A percentile compares a stretch with the other conserved stretches of the same genome.
phyloP scores from a whole-genome alignment of 768 basidiomycete species.

The Hydnomerulius pinastri region DNA sequence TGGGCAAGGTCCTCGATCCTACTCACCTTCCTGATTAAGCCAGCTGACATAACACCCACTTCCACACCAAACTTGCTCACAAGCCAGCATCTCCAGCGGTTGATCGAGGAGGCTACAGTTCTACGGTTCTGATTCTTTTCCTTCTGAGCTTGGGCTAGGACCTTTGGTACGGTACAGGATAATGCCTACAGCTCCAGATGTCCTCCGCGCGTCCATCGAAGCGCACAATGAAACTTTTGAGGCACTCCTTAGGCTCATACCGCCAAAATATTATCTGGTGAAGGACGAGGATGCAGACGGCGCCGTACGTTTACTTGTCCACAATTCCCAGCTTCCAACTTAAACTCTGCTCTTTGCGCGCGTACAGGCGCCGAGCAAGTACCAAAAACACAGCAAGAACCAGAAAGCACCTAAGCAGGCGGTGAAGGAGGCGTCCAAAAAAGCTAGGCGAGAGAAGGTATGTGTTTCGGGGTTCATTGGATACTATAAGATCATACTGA shows the following conservation, averaged over 20 bases:
- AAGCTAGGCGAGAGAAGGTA: constrained; percentile 87
- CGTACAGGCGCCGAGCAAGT: constrained; percentile 54
- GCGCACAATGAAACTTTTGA: constrained; percentile 88
- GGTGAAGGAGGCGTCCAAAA: constrained; percentile 85
- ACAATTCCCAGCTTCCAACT: background rate
- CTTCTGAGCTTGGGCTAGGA: too few species aligned
- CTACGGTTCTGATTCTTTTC: background rate
- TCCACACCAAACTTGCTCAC: too few species aligned
- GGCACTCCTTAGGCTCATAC: constrained; percentile 79
- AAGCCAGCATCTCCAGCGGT: background rate
- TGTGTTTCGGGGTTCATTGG: background rate
- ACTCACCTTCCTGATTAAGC: too few species aligned
- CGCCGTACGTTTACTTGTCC: constrained; percentile 11
- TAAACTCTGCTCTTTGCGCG: background rate
- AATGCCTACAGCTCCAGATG: constrained; percentile 52
- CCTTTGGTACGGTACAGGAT: constrained; percentile 1
- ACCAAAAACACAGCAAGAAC: constrained; percentile 88
- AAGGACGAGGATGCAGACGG: constrained; percentile 13
- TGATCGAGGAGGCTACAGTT: background rate
- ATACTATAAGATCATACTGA: too few species aligned
- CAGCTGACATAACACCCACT: background rate
- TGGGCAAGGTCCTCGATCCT: too few species aligned
- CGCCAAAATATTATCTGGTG: constrained; percentile 81
- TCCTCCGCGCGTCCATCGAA: constrained; percentile 67
- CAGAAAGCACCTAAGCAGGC: constrained; percentile 81